phyloP scores from a whole-genome alignment of 306 rosid genomes.

The Cicer pinnatifidum region DNA sequence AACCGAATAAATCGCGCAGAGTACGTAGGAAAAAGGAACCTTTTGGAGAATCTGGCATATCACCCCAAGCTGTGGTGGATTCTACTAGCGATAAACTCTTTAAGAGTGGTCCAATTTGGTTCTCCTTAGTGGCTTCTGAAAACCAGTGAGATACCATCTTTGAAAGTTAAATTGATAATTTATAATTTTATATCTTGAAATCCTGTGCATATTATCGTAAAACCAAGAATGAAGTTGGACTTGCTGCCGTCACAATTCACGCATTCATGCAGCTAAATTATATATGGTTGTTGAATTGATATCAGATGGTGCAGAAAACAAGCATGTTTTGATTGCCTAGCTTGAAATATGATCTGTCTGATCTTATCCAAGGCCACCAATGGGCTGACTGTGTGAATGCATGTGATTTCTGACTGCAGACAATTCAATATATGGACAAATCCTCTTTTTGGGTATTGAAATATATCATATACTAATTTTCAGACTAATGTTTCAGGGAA shows the following conservation, averaged over 20 bases:
- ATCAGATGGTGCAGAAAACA: too few relatives aligned
- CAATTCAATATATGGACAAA: background rate
- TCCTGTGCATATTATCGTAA: conserved; percentile 18
- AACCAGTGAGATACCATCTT: conserved; percentile 72
- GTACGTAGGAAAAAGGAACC: conserved; percentile 74
- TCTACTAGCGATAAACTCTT: conserved; percentile 54
- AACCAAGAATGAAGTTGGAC: too few relatives aligned
- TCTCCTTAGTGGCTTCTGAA: conserved; percentile 88
- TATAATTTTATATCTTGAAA: conserved; percentile 9
- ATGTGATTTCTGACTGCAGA: too few relatives aligned
- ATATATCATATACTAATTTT: conserved; percentile 39
- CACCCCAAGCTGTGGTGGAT: conserved; percentile 73
- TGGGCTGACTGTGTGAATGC: too few relatives aligned
- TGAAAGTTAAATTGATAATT: conserved; percentile 35
- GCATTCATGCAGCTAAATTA: too few relatives aligned
- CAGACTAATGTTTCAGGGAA: conserved; percentile 64
- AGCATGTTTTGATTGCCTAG: too few relatives aligned
- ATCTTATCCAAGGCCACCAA: too few relatives aligned
- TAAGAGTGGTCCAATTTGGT: conserved; percentile 79
- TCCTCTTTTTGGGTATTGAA: conserved; percentile 1
- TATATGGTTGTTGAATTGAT: too few relatives aligned
- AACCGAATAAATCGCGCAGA: conserved; percentile 72
- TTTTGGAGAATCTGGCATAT: conserved; percentile 64
- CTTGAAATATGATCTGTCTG: too few relatives aligned
- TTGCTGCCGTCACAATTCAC: too few relatives aligned